Base-by-base conservation (phyloP, 257 asterid genomes). In the Echium plantagineum region DNA sequence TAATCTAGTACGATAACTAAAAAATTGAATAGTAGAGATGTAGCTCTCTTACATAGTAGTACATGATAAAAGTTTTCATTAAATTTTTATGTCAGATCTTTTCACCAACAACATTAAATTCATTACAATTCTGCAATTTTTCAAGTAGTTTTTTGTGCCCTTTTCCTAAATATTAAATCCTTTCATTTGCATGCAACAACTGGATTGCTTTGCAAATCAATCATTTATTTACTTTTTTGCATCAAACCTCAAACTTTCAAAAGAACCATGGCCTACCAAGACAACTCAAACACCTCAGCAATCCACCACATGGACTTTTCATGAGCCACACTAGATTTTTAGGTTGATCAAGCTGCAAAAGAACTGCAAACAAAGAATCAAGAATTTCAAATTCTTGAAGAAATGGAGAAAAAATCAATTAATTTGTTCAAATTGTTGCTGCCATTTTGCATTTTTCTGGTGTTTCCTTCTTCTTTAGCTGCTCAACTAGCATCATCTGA, bases 401-500 rank as follows among this genome's bases (percentile, higher is more conserved):
- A 16, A 7, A 19, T 55, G 59, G 32, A 55, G 59, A n/a, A 55
- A 55, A 55, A 20, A 10, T 3, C 59, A 32, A 3, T 7, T 20
- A 3, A 73, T 64, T 55, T 46, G 15, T 67, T 20, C 59, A 63
- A 13, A 49, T 47, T 78, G 63, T 65, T 80, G 73, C 5, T 75
- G 58, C 64, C 65, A 49, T 42, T 72, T 5, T 35, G 46, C 12
- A 7, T 35, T 35, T 13, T 35, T 15, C 60, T 78, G 5, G 32
- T 38, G 16, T 49, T 59, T 13, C 48, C 67, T 46, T 80, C 79
- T 52, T 21, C 61, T 56, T 75, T 85, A 8, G 59, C 12, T 5
- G 81, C 90, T 2, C 96, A 93, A 17, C 9, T 89, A 60, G 61
- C 66, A 12, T 71, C 83, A 30, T 53, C 84, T 52, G 97, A 93